Evolutionary conservation across 768 basidiomycete species (phyloP), one percentile per base, ranked within the genome.

Genomic region (Nidularia pulvinata): DNA sequence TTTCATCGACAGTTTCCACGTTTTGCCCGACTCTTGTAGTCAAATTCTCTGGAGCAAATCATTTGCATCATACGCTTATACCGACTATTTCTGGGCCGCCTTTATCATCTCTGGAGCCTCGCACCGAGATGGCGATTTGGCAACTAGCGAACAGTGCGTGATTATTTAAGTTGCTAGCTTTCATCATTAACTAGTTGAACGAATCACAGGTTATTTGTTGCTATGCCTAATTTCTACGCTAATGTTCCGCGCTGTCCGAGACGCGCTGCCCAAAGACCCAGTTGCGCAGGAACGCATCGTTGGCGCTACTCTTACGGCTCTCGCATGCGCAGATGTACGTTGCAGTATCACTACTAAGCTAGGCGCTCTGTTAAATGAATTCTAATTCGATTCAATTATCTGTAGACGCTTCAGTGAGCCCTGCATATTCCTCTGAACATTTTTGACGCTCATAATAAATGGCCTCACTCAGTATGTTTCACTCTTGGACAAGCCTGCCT

Each of bases 281-380:
- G 74, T 71, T 30, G 81, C 81, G 1, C 89, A 90, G 64, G 89
- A 91, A 61, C 81, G 83, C 50, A 83, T 92, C 51, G 59, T 91
- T 5, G 88, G 88, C 10, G 81, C 88, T 3, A 76, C 78, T 54
- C 73, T 92, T 55, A 73, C 79, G 39, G 86, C 86, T 3, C 76
- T 92, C 36, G 86, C 85, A 3, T 74, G 89, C 55, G 89, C 86
- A 46, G 90, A 92, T 68, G 90, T 91, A 58, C 64, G 86, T 63
- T 32, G 22, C 37, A n/a, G n/a, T 7, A 39, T 39, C 37, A n/a
- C n/a, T n/a, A n/a, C n/a, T n/a, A 53, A 37, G 50, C 51, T 50
- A 7, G 16, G 22, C n/a, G 13, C 47, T 13, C 36, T 34, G 19
- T 37, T 48, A 25, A 19, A 7, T n/a, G 33, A 47, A 53, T 50